Percentiles rank a stretch among this genome's conserved stretches.
These are phyloP conservation scores for Sugiyamaella neomexicana DNA, from an alignment of 1,139 yeast species.

Conservation along the genomic window DNA sequence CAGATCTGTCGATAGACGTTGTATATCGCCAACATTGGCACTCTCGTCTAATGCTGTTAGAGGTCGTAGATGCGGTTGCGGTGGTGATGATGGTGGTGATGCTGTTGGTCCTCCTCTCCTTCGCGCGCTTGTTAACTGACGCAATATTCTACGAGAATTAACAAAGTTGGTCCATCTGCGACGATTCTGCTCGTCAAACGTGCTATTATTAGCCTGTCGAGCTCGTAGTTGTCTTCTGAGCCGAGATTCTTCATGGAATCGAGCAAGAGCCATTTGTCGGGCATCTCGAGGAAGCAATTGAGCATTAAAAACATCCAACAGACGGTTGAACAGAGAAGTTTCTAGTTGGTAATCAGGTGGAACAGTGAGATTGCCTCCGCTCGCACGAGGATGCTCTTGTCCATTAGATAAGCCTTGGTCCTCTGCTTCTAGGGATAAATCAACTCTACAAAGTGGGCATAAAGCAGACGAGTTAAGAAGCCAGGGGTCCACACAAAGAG, in stretches of 20 bases:
- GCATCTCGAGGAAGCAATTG: conserved; percentile 39
- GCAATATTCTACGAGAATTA: conserved; percentile 28
- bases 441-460: conserved; percentile 82
- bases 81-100: neutral
- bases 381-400: conserved; percentile 30
- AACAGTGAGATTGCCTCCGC: conserved; percentile 17
- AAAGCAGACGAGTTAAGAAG: conserved; percentile 69
- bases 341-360: conserved; percentile 36
- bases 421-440: conserved; percentile 38
- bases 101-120: neutral
- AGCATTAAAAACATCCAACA: conserved; percentile 41
- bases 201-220: conserved; percentile 17
- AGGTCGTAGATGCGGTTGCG: neutral
- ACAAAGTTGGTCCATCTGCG: conserved; percentile 33
- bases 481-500: conserved; percentile 83
- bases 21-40: too few relatives aligned
- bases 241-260: conserved; percentile 38
- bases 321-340: conserved; percentile 35
- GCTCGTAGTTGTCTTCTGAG: conserved; percentile 32
- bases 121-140: conserved; percentile 11
- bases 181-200: conserved; percentile 28
- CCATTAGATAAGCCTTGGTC: too few relatives aligned
- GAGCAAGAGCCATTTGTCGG: conserved; percentile 36
- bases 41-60: neutral
- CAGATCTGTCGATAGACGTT: neutral